These are phyloP conservation scores for Penicillium fuscoglaucum DNA, from an alignment of 2,329 filamentous ascomycete genomes.

Conservation along the genomic window DNA sequence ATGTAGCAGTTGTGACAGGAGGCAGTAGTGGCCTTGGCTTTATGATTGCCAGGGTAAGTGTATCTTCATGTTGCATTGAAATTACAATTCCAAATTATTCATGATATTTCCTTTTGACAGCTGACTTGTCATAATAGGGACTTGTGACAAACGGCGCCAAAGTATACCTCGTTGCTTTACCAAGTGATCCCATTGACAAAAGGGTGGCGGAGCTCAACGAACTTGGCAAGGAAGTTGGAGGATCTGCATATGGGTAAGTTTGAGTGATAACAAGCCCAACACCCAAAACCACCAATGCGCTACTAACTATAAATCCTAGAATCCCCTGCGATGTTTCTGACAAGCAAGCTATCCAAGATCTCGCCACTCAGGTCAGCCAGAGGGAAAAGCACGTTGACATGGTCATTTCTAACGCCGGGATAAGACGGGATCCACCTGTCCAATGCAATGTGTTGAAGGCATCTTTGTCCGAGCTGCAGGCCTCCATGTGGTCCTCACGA, in stretches of 20 bases:
- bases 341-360: conserved; percentile 43
- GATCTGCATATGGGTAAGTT: conserved; percentile 42
- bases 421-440: conserved; percentile 47
- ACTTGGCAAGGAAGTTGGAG: conserved; percentile 39
- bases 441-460: conserved; percentile 49
- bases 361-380: conserved; percentile 36
- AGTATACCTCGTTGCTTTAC: conserved; percentile 47
- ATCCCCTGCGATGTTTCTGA: conserved; percentile 39
- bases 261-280: neutral
- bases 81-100: neutral
- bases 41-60: conserved; percentile 48
- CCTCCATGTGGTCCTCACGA: conserved; percentile 50
- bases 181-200: conserved; percentile 44
- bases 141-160: conserved; percentile 50
- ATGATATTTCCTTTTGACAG: neutral
- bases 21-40: conserved; percentile 49
- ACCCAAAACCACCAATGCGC: too few species aligned
- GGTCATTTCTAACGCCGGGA: conserved; percentile 53
- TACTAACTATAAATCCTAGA: conserved; percentile 4
- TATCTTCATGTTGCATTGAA: neutral
- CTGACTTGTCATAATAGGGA: conserved; percentile 31
- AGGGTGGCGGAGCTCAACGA: conserved; percentile 43
- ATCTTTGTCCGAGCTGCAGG: conserved; percentile 45
- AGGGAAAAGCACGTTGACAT: conserved; percentile 49
- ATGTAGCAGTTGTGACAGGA: conserved; percentile 49